Evolutionary conservation across 2,329 filamentous ascomycete species (phyloP), one percentile per base, ranked within the genome.

Genomic region (Colletotrichum tropicicola): DNA sequence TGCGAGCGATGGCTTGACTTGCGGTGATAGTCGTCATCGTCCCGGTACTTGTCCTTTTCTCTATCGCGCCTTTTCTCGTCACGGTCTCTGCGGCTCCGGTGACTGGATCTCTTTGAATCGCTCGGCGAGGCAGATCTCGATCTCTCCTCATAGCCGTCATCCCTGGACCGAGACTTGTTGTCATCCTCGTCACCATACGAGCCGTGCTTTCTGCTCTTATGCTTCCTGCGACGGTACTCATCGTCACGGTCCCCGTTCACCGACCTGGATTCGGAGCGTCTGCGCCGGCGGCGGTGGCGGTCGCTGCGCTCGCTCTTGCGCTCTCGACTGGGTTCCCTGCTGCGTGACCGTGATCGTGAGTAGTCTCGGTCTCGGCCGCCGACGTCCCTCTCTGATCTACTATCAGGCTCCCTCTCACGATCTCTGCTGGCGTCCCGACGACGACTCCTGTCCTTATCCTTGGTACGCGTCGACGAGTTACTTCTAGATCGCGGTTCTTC

Each of bases 101-200:
- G 87, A 51, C 83, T 82, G 6, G 86, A 84, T 57, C 84, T 78
- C 68, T 84, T 87, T 37, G 83, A 83, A 9, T 85, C 83, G 12
- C 88, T 86, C 1, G 85, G 86, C 3, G 92, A 93, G 5, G 84
- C 83, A 5, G 91, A 92, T 61, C 90, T 84, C 0, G 89, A 89
- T 53, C 85, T 84, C 49, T 88, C 85, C 12, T 80, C 79, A 69
- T 82, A 80, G 49, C 82, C 78, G 68, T 77, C 76, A 66, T 70
- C 41, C 47, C 69, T 67, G 44, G 78, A 69, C 37, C 75, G 75
- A 41, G 74, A 71, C 67, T 73, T 78, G 52, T 73, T 71, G 45
- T 85, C 80, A 52, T 82, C 80, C 17, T 85, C 84, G 49, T 85
- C 82, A 15, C 79, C 78, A 69, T 79, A 70, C 60, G 82, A 73